A percentile compares a stretch with the other conserved stretches of the same genome.
Evolutionary conservation across 2,329 filamentous ascomycete species (phyloP).

Genomic region (Fusarium marasasianum): DNA sequence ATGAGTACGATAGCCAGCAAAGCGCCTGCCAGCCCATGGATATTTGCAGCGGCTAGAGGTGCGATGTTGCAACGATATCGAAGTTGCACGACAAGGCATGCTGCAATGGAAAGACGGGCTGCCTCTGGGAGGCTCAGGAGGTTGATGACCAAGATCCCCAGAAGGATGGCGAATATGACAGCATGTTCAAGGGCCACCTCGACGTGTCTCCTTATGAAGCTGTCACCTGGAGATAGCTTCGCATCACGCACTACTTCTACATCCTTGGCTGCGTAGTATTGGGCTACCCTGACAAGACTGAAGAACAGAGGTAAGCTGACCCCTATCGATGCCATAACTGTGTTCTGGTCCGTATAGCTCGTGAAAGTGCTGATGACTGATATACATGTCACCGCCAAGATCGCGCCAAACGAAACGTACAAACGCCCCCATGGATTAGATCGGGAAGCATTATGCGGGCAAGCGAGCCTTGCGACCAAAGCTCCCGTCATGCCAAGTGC

Average conservation of each 20-base stretch:
- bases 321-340: slow-evolving; percentile 22
- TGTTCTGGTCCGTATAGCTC: background rate
- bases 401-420: slow-evolving; percentile 25
- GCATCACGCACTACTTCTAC: background rate
- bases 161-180: slow-evolving; percentile 9
- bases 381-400: slow-evolving; percentile 1
- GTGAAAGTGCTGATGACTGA: background rate
- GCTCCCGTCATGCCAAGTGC: slow-evolving; percentile 28
- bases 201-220: slow-evolving; percentile 5
- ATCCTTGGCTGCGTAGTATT: slow-evolving; percentile 30
- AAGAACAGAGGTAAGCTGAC: slow-evolving; percentile 34
- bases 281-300: slow-evolving; percentile 22
- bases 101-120: slow-evolving; percentile 21
- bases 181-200: slow-evolving; percentile 9
- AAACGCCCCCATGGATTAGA: slow-evolving; percentile 32
- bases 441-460: background rate
- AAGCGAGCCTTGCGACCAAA: slow-evolving; percentile 2
- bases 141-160: background rate
- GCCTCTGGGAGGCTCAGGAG: slow-evolving; percentile 14
- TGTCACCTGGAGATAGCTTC: background rate
- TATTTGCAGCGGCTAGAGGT: background rate
- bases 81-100: slow-evolving; percentile 25
- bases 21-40: background rate
- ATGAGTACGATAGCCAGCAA: slow-evolving; percentile 1
- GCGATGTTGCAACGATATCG: background rate